Percentiles rank a stretch among this genome's conserved stretches.
phyloP scores from a whole-genome alignment of 805 yeast genomes.

The Nakazawaea holstii region DNA sequence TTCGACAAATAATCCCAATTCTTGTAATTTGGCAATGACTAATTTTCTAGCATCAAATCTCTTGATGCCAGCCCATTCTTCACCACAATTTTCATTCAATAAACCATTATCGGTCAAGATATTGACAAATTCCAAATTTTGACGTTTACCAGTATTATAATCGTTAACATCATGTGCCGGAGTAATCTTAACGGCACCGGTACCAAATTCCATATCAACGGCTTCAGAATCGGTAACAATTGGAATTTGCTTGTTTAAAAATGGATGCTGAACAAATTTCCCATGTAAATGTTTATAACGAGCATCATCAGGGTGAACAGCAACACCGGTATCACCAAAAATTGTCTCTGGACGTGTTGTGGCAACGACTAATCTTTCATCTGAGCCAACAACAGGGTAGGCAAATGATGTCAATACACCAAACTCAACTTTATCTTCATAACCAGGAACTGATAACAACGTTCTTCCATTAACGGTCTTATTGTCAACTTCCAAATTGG shows the following conservation, averaged over 20 bases:
- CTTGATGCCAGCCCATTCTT: conserved; percentile 81
- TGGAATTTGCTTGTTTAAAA: conserved; percentile 79
- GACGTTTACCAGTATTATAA: conserved; percentile 94
- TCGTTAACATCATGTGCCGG: conserved; percentile 98
- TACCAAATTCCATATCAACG: conserved; percentile 99
- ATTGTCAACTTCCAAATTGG: conserved; percentile 94
- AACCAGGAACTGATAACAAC: conserved; percentile 78
- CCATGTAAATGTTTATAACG: conserved; percentile 96
- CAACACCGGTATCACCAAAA: conserved; percentile 97
- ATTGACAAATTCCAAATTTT: conserved; percentile 80
- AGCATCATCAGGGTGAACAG: conserved; percentile 93
- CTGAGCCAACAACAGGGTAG: conserved; percentile 79
- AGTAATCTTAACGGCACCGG: conserved; percentile 99
- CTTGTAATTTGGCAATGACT: conserved; percentile 78
- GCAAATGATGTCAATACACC: conserved; percentile 97
- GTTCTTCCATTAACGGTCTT: conserved; percentile 84
- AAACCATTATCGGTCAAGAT: conserved; percentile 90
- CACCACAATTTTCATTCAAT: conserved; percentile 86
- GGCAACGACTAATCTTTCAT: conserved; percentile 86
- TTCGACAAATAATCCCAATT: conserved; percentile 68
- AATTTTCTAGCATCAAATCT: conserved; percentile 88
- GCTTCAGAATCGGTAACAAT: conserved; percentile 87
- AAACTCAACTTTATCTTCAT: conserved; percentile 85
- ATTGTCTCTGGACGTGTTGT: conserved; percentile 99
- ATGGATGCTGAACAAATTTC: conserved; percentile 85